Conservation (phyloP, 148 eudicot species). For the Oxyria digyna region DNA sequence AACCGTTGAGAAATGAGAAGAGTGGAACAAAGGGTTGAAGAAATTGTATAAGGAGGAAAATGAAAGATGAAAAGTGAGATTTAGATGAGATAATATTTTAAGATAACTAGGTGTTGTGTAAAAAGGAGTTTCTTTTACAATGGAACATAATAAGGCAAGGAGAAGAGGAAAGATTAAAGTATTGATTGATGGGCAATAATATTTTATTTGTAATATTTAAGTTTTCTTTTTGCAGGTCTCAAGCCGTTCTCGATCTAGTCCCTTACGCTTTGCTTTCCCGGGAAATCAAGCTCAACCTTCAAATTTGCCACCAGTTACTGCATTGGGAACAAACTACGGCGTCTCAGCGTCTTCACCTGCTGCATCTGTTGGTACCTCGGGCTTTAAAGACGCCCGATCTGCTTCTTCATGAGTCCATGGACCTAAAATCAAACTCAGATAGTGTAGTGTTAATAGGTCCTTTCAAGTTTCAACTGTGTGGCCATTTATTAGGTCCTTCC, state of each 20-base stretch:
- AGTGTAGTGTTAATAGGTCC: neutral
- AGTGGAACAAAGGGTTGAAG: neutral
- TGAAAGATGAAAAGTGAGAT: neutral
- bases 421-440: slow-evolving; percentile 17
- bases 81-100: too few species aligned
- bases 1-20: neutral
- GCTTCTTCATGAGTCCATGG: slow-evolving; percentile 64
- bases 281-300: slow-evolving; percentile 50
- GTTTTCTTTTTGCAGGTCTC: slow-evolving; percentile 34
- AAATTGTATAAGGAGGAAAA: neutral
- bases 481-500: neutral
- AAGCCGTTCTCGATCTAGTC: slow-evolving; percentile 52
- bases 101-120: too few species aligned
- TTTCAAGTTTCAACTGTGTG: neutral
- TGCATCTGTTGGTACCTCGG: slow-evolving; percentile 90
- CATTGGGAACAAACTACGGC: slow-evolving; percentile 64
- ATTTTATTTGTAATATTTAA: neutral
- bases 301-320: slow-evolving; percentile 49
- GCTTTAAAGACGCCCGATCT: slow-evolving; percentile 50
- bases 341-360: slow-evolving; percentile 96
- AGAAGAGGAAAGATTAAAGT: too few species aligned
- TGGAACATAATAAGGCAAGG: neutral
- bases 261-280: slow-evolving; percentile 75
- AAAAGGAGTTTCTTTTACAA: neutral
- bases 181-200: neutral